Base-by-base conservation (phyloP, 164 flowering plant genomes). In the Aristolochia fimbriata region DNA sequence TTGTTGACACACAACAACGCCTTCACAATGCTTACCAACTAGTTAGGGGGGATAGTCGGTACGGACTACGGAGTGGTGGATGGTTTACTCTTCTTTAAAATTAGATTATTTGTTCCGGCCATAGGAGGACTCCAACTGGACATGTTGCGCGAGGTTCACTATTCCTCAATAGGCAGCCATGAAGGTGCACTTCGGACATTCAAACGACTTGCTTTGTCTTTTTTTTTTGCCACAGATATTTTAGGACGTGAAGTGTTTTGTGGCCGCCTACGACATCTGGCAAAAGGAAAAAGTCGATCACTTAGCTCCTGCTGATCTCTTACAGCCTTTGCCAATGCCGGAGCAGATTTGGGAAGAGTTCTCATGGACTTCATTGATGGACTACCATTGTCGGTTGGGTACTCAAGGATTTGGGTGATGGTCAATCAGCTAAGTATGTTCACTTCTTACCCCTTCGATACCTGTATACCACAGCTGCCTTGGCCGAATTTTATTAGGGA, bases 331-430 rank as follows among this genome's bases (percentile, higher is more conserved):
- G 0, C 67, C 54, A 3, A 57, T 64, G 24, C 62, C 61, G 6
- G 25, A 41, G 1, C 21, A 21, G 6, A 47, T 57, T 15, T 64
- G 67, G 67, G 30, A 15, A 5, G 62, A 58, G 33, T 65, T 1
- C 37, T 58, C 10, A 51, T 65, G 63, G 68, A 65, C n/a, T 58
- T 65, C 56, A 51, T 65, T 1, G 41, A 58, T 2, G 63, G 62
- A 1, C 47, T 65, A 16, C 62, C 68, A 0, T 15, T 12, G 10
- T 58, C 51, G 2, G 17, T 23, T 30, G 62, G 62, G 1, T 47
- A 57, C 16, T 14, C 6, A 21, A 14, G 13, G 15, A 58, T 64
- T 2, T 58, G 47, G 1, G 67, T 57, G 9, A 56, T 64, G 6
- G 67, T 57, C 47, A 62, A 64, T 58, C 51, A 62, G 16, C 25